phyloP scores from a whole-genome alignment of 164 flowering plant genomes.

The Stephania yunnanensis region DNA sequence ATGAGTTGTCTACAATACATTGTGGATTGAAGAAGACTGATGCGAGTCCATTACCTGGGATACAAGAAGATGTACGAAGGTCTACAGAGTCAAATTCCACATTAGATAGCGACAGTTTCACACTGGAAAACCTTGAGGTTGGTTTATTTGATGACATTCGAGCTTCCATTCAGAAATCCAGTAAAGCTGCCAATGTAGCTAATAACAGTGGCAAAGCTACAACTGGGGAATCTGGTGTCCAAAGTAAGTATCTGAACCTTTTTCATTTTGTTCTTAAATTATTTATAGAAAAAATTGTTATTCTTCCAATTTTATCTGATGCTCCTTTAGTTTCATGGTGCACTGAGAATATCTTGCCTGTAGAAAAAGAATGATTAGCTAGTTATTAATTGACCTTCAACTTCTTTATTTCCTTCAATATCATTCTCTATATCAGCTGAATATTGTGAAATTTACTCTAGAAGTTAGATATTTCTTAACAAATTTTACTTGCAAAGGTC shows the following conservation, averaged over 20 bases:
- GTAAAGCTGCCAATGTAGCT: conserved; percentile 22
- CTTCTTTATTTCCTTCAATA: not conserved
- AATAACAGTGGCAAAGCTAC: conserved; percentile 21
- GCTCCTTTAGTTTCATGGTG: not conserved
- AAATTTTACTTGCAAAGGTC: not conserved
- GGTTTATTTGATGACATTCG: conserved; percentile 70
- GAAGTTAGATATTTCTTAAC: not conserved
- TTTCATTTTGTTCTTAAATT: no score
- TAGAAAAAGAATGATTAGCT: not conserved
- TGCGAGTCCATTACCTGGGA: conserved; percentile 44
- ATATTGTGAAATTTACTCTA: not conserved
- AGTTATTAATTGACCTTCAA: not conserved
- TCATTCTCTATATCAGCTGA: not conserved
- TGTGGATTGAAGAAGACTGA: conserved; percentile 39
- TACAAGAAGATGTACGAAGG: conserved; percentile 63
- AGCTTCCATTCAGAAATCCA: conserved; percentile 73
- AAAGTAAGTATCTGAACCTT: conserved; percentile 26
- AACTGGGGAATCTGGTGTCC: conserved; percentile 14
- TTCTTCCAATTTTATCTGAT: not conserved
- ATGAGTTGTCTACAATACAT: conserved; percentile 73
- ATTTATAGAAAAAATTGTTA: not conserved
- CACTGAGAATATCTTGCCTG: not conserved
- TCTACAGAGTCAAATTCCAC: conserved; percentile 73
- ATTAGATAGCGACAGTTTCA: conserved; percentile 57
- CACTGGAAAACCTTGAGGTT: conserved; percentile 58